Base-by-base conservation (phyloP, 2,329 filamentous ascomycete species). In the Cryphonectria parasitica region DNA sequence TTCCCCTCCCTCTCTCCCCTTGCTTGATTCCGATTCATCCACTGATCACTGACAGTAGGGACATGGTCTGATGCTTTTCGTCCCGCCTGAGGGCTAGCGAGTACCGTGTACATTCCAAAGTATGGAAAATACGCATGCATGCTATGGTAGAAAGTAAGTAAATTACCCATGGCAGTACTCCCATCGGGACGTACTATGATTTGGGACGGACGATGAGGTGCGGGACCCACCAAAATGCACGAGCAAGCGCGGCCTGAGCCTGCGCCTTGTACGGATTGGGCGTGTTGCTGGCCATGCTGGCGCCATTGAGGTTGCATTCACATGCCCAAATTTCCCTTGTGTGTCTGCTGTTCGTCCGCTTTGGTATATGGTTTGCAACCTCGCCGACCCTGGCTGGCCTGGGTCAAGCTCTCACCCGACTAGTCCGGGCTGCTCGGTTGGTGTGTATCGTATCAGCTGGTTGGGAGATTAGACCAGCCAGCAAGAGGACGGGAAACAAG, bases 221-320 rank as follows among this genome's bases (percentile, higher is more conserved):
- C 25, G 13, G 54, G 54, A 25, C 54, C 54, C 54, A 58, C 54
- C 25, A 31, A 58, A 19, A 49, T 49, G 45, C 45, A 49, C 45
- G 22, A 11, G 45, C 54, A 25, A 22, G 54, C 54, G 15, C 54
- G 54, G 7, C 25, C 28, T 3, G 54, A 7, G 54, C 54, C 28
- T 31, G 54, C 45, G 54, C 54, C 54, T 8, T 31, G 54, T 31
- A 58, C 54, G 54, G 13, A 58, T 58, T 31, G 28, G 54, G 34
- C 22, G 31, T 34, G 22, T 7, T 61, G 34, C 58, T 34, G 17
- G 58, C 58, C 34, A 4, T 22, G 58, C 58, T 61, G 58, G 58
- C 58, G 58, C 34, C 22, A 13, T 39, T 5, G 34, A 22, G 58
- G 58, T 61, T 61, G 58, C 58, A 61, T 61, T 61, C 58, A 61